A percentile compares a stretch with the other conserved stretches of the same genome.
Evolutionary conservation across 1,139 yeast genomes (phyloP).

Genomic region (Protomyces macrosporus): DNA sequence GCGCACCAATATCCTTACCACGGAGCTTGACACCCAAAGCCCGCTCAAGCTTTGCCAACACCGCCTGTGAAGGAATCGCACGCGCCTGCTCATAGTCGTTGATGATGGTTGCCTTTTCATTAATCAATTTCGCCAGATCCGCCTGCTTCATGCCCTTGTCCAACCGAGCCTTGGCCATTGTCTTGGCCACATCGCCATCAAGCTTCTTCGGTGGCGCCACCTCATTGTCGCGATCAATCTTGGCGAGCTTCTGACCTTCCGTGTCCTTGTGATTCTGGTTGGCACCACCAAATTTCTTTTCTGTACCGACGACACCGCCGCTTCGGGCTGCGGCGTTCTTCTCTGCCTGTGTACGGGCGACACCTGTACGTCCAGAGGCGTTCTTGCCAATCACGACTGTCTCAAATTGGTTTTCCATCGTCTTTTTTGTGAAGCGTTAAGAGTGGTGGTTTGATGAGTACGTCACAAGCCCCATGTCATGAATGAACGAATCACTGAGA

Average conservation of each 20-base stretch:
- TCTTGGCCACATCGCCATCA: constrained; percentile 77
- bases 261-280: constrained; percentile 59
- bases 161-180: constrained; percentile 78
- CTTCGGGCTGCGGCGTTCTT: constrained; percentile 90
- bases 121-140: constrained; percentile 89
- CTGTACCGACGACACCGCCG: constrained; percentile 84
- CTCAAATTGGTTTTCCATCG: not conserved
- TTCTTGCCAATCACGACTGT: not conserved
- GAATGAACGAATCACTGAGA: no score
- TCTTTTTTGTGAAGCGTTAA: no score
- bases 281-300: constrained; percentile 77
- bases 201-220: constrained; percentile 89
- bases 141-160: constrained; percentile 88
- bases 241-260: constrained; percentile 93
- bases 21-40: constrained; percentile 90
- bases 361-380: constrained; percentile 36
- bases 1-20: constrained; percentile 93
- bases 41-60: constrained; percentile 86
- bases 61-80: constrained; percentile 93
- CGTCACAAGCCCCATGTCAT: no score
- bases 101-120: constrained; percentile 91
- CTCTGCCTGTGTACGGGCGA: constrained; percentile 70
- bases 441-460: no score
- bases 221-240: constrained; percentile 87
- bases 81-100: constrained; percentile 97